Evolutionary conservation across 805 yeast species (phyloP).

Genomic region (Cyberlindnera nakhonratchasimensis): DNA sequence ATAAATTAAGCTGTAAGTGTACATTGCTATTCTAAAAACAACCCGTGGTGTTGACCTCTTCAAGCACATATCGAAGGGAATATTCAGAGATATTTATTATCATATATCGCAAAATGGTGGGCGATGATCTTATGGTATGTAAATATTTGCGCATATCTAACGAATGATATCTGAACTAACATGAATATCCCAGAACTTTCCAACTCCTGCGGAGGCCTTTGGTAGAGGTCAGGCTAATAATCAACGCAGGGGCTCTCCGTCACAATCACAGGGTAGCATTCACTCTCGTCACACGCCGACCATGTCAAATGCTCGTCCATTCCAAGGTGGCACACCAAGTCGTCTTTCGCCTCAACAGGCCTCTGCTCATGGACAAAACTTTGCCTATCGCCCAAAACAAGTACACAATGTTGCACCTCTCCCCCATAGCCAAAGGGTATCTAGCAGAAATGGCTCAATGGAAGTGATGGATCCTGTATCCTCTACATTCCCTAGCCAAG

Average conservation of each 20-base stretch:
- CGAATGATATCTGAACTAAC: conserved; percentile 4
- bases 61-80: no score
- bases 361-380: neutral
- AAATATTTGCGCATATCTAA: neutral
- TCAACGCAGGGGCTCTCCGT: conserved; percentile 14
- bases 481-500: neutral
- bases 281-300: conserved; percentile 3
- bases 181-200: conserved; percentile 23
- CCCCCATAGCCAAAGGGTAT: conserved; percentile 5
- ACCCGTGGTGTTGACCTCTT: no score
- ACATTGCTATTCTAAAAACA: no score
- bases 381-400: neutral
- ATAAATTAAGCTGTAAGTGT: no score
- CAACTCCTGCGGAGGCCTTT: conserved; percentile 31
- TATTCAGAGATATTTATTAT: no score
- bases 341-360: neutral
- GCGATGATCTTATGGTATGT: conserved; percentile 28
- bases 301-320: neutral
- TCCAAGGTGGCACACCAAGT: neutral
- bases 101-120: conserved; percentile 21
- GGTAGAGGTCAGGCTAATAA: conserved; percentile 19
- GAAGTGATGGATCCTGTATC: neutral
- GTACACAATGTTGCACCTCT: conserved; percentile 3
- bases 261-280: conserved; percentile 1
- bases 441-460: conserved; percentile 3